Base-by-base conservation (phyloP, 139 green algal species). In the Chlorella vulgaris region DNA sequence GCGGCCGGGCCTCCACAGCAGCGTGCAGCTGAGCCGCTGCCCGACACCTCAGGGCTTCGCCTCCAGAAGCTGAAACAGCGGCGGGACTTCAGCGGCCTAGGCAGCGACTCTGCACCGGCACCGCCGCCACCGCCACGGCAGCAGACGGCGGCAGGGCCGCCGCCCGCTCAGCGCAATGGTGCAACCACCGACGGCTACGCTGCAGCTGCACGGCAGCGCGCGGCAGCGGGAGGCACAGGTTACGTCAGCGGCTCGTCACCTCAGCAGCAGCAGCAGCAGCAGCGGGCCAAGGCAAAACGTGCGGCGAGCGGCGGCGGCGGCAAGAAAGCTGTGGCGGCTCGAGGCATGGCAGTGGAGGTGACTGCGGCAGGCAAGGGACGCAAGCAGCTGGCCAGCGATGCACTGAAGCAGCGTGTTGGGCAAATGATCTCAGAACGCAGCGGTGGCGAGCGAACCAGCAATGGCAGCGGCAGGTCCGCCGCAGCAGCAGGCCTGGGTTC, bases 311-410 rank as follows among this genome's bases (percentile, higher is more conserved):
- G 29, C 19, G 63, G 76, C 21, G 65, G 63, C 47, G 76, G 76
- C 43, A 53, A 51, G 33, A 40, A 28, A 63, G 76, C 76, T 1
- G 38, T 38, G 21, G 75, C 60, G 0, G 75, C 22, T 3, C 75
- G 75, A 7, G 31, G 60, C 29, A 71, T 66, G 60, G 75, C 75
- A 21, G 18, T 62, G 31, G 61, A 81, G 29, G 75, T 71, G 39
- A 73, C 60, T 0, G 67, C 78, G 0, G 24, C 70, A 15, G 78
- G 78, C 66, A 83, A 83, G 51, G 78, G 51, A 4, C 66, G 78
- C 51, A 83, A 83, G 38, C 67, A 77, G 78, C 24, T 78, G 36
- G 78, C 78, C 7, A 70, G 31, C 36, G 78, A 70, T 21, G 78
- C 78, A 18, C 67, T 83, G n/a, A 28, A 55, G 47, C 36, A 69